Percentiles rank a stretch among this genome's conserved stretches.
These are phyloP conservation scores for Anthostomella pinea DNA, from an alignment of 2,329 filamentous ascomycete species.

Conservation along the genomic window DNA sequence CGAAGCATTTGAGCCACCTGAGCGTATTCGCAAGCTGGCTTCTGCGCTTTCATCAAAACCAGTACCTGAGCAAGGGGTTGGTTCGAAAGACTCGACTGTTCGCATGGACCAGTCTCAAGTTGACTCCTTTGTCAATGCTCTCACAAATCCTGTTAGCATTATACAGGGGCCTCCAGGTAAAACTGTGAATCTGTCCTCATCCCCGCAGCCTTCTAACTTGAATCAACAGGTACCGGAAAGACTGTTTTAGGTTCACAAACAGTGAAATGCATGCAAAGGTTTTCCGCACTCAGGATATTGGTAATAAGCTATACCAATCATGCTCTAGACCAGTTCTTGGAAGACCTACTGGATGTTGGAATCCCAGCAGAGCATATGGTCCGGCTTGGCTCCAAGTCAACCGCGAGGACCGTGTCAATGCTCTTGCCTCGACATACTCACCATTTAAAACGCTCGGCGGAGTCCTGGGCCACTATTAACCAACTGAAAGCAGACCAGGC, in stretches of 20 bases:
- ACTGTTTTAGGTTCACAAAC: constrained; percentile 66
- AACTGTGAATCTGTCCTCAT: constrained; percentile 7
- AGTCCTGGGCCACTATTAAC: constrained; percentile 41
- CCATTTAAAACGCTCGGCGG: too few species aligned
- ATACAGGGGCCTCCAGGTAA: constrained; percentile 70
- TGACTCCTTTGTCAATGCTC: constrained; percentile 49
- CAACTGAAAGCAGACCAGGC: constrained; percentile 33
- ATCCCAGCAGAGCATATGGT: constrained; percentile 50
- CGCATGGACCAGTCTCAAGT: constrained; percentile 44
- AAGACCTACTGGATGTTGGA: constrained; percentile 58
- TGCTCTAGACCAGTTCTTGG: constrained; percentile 61
- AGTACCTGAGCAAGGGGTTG: too few species aligned
- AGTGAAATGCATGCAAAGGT: constrained; percentile 49
- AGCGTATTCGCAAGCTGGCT: too few species aligned
- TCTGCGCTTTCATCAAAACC: too few species aligned
- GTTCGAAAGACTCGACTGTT: constrained; percentile 3
- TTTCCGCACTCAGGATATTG: constrained; percentile 50
- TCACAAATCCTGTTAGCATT: constrained; percentile 51
- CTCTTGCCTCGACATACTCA: too few species aligned
- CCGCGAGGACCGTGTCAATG: too few species aligned
- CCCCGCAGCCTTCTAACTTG: neutral
- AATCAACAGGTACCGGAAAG: constrained; percentile 63
- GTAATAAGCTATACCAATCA: constrained; percentile 67
- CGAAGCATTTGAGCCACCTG: constrained; percentile 5
- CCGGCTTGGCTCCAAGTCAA: constrained; percentile 60